Evolutionary conservation across 225 moss, liverwort and hornwort genomes (phyloP).

Genomic region (Straminergon stramineum): DNA sequence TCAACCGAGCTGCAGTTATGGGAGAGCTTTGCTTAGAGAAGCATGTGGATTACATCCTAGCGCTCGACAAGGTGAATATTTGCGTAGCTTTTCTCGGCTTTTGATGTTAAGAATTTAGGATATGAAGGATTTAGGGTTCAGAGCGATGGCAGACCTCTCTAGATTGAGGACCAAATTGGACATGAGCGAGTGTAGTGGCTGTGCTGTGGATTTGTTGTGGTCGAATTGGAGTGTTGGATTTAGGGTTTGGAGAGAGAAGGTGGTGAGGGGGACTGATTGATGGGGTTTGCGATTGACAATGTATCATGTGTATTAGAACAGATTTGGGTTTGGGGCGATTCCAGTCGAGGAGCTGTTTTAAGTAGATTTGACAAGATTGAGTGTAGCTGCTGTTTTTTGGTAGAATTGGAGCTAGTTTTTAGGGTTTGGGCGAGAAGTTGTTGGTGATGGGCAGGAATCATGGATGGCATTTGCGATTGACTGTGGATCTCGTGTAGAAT

Average conservation of each 20-base stretch:
- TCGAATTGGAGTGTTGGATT: not conserved
- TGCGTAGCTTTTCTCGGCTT: not conserved
- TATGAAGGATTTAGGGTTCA: not conserved
- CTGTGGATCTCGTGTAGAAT: not conserved
- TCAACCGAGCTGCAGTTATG: not conserved
- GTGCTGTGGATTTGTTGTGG: not conserved
- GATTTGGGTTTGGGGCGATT: not conserved
- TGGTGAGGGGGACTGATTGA: not conserved
- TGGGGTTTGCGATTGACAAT: not conserved
- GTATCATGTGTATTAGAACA: not conserved
- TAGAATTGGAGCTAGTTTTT: not conserved
- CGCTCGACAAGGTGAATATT: constrained; percentile 49
- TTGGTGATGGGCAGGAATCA: not conserved
- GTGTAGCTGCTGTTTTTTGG: not conserved
- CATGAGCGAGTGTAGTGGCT: not conserved
- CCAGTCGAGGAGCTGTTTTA: not conserved
- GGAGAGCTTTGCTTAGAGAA: constrained; percentile 43
- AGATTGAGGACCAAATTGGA: not conserved
- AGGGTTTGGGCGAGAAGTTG: not conserved
- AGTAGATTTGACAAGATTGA: not conserved
- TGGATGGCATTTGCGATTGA: not conserved
- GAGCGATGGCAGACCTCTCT: not conserved
- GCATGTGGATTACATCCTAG: constrained; percentile 66
- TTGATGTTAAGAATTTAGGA: no score
- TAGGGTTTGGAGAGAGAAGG: not conserved